Percentiles rank a stretch among this genome's conserved stretches.
Conservation (phyloP, 2,329 filamentous ascomycete genomes). For the Colletotrichum chrysophilum region DNA sequence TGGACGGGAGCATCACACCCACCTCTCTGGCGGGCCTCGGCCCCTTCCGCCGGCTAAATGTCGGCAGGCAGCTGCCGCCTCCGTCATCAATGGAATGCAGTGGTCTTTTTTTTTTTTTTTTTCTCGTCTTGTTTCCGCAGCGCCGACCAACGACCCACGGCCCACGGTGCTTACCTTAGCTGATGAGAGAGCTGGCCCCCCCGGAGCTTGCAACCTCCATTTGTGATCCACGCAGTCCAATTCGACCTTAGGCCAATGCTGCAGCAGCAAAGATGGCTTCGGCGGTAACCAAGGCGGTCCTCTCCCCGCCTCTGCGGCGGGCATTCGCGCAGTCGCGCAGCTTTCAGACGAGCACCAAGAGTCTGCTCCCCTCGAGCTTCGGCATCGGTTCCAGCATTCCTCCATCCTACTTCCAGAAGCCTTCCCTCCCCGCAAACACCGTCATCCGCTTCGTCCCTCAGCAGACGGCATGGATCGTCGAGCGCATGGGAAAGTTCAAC, state of each 20-base stretch:
- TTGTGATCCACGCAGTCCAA: neutral
- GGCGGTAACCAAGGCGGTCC: conserved; percentile 23
- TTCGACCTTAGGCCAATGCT: conserved; percentile 19
- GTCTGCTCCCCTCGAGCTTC: conserved; percentile 26
- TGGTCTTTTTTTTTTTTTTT: neutral
- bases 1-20: neutral
- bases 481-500: conserved; percentile 98
- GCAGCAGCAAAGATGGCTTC: conserved; percentile 22
- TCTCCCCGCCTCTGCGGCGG: conserved; percentile 21
- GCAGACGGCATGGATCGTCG: conserved; percentile 98
- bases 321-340: conserved; percentile 17
- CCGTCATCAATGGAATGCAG: neutral
- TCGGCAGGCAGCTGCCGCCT: conserved; percentile 8
- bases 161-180: neutral
- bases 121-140: neutral
- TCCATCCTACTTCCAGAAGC: conserved; percentile 81
- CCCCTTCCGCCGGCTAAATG: conserved; percentile 8
- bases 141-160: neutral
- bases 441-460: conserved; percentile 97
- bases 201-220: conserved; percentile 1
- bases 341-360: conserved; percentile 18
- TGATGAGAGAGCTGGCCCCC: neutral
- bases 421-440: conserved; percentile 86
- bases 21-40: conserved; percentile 1
- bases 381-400: conserved; percentile 47